Conservation (phyloP, 176 grass and related monocot genomes). For the Oryza nivara region DNA sequence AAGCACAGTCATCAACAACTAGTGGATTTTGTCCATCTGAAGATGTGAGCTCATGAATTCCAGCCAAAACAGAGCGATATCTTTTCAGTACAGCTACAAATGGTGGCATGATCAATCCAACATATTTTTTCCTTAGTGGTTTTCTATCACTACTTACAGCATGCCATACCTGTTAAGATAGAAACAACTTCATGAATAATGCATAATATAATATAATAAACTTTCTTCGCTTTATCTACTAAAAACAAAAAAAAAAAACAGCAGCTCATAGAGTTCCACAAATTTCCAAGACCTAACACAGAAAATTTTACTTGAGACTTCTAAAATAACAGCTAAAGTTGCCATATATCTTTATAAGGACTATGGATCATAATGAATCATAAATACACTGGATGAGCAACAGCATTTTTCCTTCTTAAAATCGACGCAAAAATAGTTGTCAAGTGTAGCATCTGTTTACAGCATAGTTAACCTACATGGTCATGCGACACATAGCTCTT, state of each 20-base stretch:
- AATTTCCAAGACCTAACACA: conserved; percentile 14
- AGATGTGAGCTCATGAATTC: conserved; percentile 81
- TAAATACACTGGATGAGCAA: conserved; percentile 3
- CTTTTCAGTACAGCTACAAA: conserved; percentile 83
- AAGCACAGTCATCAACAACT: conserved; percentile 74
- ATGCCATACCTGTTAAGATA: conserved; percentile 81
- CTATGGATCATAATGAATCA: conserved; percentile 21
- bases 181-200: conserved; percentile 48
- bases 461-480: too few species aligned
- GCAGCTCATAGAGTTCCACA: conserved; percentile 19
- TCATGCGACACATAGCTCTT: neutral
- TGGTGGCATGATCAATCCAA: conserved; percentile 78
- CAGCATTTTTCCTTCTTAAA: conserved; percentile 11
- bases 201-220: conserved; percentile 17
- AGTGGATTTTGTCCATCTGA: conserved; percentile 90
- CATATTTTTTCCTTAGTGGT: conserved; percentile 85
- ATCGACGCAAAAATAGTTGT: neutral
- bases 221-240: conserved; percentile 31
- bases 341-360: conserved; percentile 9
- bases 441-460: neutral
- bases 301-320: conserved; percentile 21
- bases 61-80: conserved; percentile 80
- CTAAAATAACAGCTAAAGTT: conserved; percentile 21
- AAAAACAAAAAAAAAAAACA: conserved; percentile 32
- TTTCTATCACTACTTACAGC: conserved; percentile 79